Conservation (phyloP, 192 early-diverging fungal genomes). For the Nowakowskiella sp. region DNA sequence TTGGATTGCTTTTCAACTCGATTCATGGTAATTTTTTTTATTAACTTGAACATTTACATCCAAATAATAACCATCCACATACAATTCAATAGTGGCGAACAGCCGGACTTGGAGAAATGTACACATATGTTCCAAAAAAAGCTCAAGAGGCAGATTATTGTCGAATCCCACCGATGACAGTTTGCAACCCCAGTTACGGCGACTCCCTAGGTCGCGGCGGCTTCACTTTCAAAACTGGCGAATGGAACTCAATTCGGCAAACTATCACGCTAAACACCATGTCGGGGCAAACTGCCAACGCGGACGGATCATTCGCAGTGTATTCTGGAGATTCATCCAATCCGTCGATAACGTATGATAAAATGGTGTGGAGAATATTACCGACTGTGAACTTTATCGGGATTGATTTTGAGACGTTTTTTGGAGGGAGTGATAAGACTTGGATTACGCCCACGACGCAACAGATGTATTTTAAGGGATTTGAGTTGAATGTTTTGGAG, state of each 20-base stretch:
- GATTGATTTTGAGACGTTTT: slow-evolving; percentile 38
- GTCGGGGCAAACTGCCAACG: neutral
- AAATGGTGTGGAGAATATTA: slow-evolving; percentile 7
- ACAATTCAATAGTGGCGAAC: slow-evolving; percentile 30
- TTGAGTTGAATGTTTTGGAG: too few relatives aligned
- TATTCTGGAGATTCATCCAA: slow-evolving; percentile 5
- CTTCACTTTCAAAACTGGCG: slow-evolving; percentile 33
- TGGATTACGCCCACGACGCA: slow-evolving; percentile 25
- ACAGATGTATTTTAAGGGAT: slow-evolving; percentile 26
- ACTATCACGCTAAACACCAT: slow-evolving; percentile 29
- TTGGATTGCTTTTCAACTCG: slow-evolving; percentile 50
- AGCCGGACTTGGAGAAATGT: slow-evolving; percentile 41
- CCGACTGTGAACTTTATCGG: slow-evolving; percentile 18
- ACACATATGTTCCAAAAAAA: slow-evolving; percentile 36
- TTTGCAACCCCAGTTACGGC: slow-evolving; percentile 45
- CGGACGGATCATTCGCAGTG: slow-evolving; percentile 20
- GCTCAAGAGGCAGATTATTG: slow-evolving; percentile 13
- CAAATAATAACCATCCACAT: slow-evolving; percentile 15
- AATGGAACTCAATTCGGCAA: slow-evolving; percentile 40
- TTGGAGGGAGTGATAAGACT: slow-evolving; percentile 20
- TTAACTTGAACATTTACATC: slow-evolving; percentile 1
- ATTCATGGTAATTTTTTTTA: slow-evolving; percentile 27
- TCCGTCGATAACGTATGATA: slow-evolving; percentile 11
- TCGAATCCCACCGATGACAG: slow-evolving; percentile 26
- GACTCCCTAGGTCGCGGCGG: slow-evolving; percentile 44